phyloP scores from a whole-genome alignment of 1,139 yeast genomes.

The Candida mesenterica region DNA sequence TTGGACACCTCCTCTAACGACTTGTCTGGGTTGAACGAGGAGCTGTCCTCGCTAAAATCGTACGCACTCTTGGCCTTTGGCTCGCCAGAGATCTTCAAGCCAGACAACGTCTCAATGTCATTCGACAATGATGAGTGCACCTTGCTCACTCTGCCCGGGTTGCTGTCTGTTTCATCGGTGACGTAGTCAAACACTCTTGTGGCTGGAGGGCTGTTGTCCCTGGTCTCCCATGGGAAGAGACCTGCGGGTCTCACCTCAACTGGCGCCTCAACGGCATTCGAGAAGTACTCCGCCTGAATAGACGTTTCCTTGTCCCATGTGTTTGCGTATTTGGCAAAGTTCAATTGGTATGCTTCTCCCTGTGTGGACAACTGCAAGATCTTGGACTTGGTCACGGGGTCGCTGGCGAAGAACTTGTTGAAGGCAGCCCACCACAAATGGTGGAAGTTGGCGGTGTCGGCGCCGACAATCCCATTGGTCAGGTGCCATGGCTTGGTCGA shows the following conservation, averaged over 20 bases:
- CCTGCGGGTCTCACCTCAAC: constrained; percentile 5
- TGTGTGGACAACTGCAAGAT: constrained; percentile 16
- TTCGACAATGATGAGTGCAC: constrained; percentile 5
- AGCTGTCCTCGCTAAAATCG: constrained; percentile 12
- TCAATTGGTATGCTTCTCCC: constrained; percentile 39
- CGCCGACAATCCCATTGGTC: constrained; percentile 10
- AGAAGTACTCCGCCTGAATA: neutral
- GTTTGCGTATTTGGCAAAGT: constrained; percentile 28
- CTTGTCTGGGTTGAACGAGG: constrained; percentile 23
- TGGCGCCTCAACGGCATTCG: constrained; percentile 3
- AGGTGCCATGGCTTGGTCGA: constrained; percentile 29
- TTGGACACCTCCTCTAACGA: constrained; percentile 26
- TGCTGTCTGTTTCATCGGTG: constrained; percentile 6
- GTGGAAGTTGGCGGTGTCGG: constrained; percentile 24
- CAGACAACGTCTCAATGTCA: constrained; percentile 11
- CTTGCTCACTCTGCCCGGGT: constrained; percentile 4
- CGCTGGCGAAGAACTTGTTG: constrained; percentile 20
- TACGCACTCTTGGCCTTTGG: constrained; percentile 9
- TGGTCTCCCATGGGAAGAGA: constrained; percentile 48
- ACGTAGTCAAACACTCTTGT: constrained; percentile 16
- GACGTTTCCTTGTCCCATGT: constrained; percentile 23
- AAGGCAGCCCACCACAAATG: constrained; percentile 39
- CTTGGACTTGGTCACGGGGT: constrained; percentile 9
- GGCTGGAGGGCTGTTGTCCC: constrained; percentile 16
- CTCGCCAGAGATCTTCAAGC: constrained; percentile 7